Percentiles rank a stretch among this genome's conserved stretches.
These are phyloP conservation scores for Pyracantha coccinea DNA, from an alignment of 331 rosid species.

Conservation along the genomic window DNA sequence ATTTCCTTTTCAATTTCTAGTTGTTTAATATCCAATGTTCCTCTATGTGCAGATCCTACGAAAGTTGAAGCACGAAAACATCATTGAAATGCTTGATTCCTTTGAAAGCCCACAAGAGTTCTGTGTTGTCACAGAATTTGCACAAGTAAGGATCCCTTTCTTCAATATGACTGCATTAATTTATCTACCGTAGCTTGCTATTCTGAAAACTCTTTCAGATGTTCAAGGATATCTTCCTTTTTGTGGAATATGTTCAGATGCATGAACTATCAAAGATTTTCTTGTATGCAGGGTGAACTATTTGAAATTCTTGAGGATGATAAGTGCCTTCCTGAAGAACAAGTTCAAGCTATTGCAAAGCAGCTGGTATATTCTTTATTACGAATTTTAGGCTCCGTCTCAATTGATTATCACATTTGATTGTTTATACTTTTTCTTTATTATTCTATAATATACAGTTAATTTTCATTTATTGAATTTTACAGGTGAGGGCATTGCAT, in stretches of 20 bases:
- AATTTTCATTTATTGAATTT: conserved; percentile 6
- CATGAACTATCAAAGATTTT: conserved; percentile 14
- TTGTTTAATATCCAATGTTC: conserved; percentile 6
- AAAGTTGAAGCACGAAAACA: conserved; percentile 90
- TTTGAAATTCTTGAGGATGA: conserved; percentile 99
- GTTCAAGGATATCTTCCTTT: neutral
- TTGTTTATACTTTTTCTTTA: neutral
- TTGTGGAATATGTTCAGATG: neutral
- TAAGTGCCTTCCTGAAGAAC: conserved; percentile 95
- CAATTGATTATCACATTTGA: neutral
- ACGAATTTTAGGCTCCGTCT: neutral
- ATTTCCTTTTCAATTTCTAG: neutral
- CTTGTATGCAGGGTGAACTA: conserved; percentile 65
- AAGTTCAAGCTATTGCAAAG: conserved; percentile 97
- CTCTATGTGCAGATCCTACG: conserved; percentile 61
- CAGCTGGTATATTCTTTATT: conserved; percentile 57
- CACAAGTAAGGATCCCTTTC: conserved; percentile 52
- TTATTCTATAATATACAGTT: neutral
- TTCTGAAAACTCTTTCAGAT: conserved; percentile 7
- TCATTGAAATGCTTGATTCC: conserved; percentile 96
- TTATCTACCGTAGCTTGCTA: neutral
- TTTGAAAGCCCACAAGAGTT: conserved; percentile 96
- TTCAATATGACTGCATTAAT: neutral
- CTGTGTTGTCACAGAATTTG: conserved; percentile 93
- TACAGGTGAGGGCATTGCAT: conserved; percentile 86